Evolutionary conservation across 495 filamentous ascomycete species (phyloP).

Genomic region (Melanomma pulvis-pyrius): DNA sequence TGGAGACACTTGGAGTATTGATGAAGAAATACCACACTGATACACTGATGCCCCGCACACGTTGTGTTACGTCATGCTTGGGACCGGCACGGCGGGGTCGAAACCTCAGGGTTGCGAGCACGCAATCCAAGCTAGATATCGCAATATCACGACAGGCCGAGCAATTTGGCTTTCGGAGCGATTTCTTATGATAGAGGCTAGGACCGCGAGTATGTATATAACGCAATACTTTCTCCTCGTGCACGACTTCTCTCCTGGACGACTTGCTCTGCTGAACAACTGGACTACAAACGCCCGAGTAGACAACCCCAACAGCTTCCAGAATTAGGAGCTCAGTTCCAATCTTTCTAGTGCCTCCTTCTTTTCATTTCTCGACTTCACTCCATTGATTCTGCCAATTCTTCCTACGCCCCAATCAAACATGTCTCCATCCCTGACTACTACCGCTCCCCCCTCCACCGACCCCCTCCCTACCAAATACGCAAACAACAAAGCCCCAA

Average conservation of each 20-base stretch:
- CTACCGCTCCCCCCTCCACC: conserved; percentile 8
- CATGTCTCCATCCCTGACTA: conserved; percentile 28
- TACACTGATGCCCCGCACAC: background rate
- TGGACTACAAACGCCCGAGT: background rate
- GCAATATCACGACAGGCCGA: conserved; percentile 27
- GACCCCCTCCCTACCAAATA: conserved; percentile 10
- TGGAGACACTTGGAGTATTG: too few relatives aligned
- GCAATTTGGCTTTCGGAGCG: background rate
- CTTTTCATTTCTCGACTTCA: background rate
- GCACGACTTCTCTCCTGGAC: background rate
- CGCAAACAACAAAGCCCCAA: conserved; percentile 34
- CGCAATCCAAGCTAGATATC: conserved; percentile 23
- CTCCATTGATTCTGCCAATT: background rate
- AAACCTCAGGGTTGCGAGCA: conserved; percentile 17
- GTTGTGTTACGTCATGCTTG: background rate
- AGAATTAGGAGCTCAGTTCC: background rate
- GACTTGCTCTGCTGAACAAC: background rate
- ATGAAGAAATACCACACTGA: too few relatives aligned
- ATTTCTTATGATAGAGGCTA: background rate
- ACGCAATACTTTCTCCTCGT: background rate
- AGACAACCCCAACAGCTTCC: background rate
- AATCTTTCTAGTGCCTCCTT: background rate
- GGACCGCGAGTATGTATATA: background rate
- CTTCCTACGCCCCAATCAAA: background rate
- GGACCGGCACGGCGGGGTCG: conserved; percentile 6